Base-by-base conservation (phyloP, 2,329 filamentous ascomycete genomes). In the Aphanoascus verrucosus region DNA sequence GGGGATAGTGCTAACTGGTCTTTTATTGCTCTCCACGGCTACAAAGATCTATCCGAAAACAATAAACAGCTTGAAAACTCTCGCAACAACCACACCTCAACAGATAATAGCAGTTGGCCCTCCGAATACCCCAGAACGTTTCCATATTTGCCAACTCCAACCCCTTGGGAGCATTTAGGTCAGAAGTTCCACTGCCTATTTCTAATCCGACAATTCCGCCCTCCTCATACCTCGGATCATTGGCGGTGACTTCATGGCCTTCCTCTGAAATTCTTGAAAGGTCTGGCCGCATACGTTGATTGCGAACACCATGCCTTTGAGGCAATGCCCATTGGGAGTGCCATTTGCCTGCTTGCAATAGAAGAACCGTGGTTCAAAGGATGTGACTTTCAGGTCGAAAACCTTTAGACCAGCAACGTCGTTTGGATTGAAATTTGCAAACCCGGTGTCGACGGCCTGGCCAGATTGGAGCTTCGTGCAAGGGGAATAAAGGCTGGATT, bases 261-360 rank as follows among this genome's bases (percentile, higher is more conserved):
- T 71, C 55, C 77, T 70, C 72, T 84, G 80, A 77, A 87, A 88
- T 59, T 80, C 78, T 65, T 86, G 83, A n/a, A 82, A 82, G 77
- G 87, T 87, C 53, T 78, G 77, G 48, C 76, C 74, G 19, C 78
- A 80, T 15, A 85, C 83, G 76, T 89, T 89, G 74, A 89, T 82
- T 66, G 83, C 84, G 69, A 89, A 86, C 60, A 80, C 77, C 86
- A 88, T 89, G 62, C 85, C 85, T 69, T 80, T 77, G 46, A 84
- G 84, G 67, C 85, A 89, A 74, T 89, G 85, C 5, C 56, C 55
- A 41, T 64, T 56, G n/a, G 57, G 53, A 5, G 53, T 59, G 12
- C 57, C 49, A 17, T 51, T 56, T 12, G 34, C 62, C 65, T 87
- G 84, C 58, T 74, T 77, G 77, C 85, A 88, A 77, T 83, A 88